These are phyloP conservation scores for Parathielavia appendiculata DNA, from an alignment of 495 filamentous ascomycete genomes.

Conservation along the genomic window DNA sequence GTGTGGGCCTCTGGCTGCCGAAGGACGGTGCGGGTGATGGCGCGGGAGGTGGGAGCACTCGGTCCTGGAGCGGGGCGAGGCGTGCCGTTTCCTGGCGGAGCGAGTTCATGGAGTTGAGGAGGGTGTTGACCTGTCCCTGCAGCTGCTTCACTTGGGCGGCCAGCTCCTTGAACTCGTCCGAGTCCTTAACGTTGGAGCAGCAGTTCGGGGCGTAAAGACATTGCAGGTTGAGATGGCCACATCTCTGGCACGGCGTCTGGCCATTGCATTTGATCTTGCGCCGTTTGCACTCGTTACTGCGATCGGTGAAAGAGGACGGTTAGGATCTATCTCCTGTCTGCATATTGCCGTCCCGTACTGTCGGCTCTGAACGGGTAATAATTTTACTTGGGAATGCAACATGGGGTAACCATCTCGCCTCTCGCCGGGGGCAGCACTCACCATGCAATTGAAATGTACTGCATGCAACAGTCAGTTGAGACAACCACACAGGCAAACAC, in stretches of 20 bases:
- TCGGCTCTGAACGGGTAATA: too few species aligned
- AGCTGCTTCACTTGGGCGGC: constrained; percentile 63
- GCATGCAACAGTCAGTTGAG: not conserved
- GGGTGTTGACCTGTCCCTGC: constrained; percentile 77
- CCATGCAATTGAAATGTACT: constrained; percentile 93
- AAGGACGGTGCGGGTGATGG: constrained; percentile 35
- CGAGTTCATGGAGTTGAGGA: constrained; percentile 64
- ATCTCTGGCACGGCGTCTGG: constrained; percentile 73
- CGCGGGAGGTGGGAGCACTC: constrained; percentile 30
- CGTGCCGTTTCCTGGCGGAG: constrained; percentile 48
- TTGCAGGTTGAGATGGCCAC: constrained; percentile 72
- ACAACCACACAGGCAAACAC: not conserved
- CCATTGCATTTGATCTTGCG: constrained; percentile 94
- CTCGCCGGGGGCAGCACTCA: constrained; percentile 39
- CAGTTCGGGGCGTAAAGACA: constrained; percentile 92
- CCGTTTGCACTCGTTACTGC: constrained; percentile 79
- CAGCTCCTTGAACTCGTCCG: constrained; percentile 81
- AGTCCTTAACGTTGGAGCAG: constrained; percentile 77
- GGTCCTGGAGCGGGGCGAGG: constrained; percentile 40
- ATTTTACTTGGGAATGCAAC: not conserved
- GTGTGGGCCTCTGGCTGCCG: constrained; percentile 19
- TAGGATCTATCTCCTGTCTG: not conserved
- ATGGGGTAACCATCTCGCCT: not conserved
- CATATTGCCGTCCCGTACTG: not conserved
- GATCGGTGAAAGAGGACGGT: not conserved